Evolutionary conservation across 2,329 filamentous ascomycete genomes (phyloP).

Genomic region (Colletotrichum coccodes): DNA sequence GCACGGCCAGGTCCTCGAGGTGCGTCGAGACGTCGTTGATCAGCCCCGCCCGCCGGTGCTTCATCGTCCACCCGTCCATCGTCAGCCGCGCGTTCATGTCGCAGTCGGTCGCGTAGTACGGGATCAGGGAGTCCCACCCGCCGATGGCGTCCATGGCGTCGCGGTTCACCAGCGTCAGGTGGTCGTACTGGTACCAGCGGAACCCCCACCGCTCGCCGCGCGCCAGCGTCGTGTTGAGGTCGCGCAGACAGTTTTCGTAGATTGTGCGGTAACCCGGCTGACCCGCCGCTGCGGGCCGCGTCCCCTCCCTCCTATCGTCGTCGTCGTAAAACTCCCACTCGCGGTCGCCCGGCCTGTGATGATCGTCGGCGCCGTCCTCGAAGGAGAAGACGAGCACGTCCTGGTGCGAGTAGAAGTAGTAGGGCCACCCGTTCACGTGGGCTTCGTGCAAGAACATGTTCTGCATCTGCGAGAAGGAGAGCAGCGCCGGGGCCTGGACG

Average conservation of each 20-base stretch:
- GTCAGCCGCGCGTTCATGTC: constrained; percentile 61
- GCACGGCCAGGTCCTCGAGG: constrained; percentile 55
- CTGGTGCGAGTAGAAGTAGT: constrained; percentile 69
- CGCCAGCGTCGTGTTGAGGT: constrained; percentile 43
- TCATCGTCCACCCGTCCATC: constrained; percentile 56
- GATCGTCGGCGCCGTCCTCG: constrained; percentile 42
- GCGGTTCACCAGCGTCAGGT: constrained; percentile 66
- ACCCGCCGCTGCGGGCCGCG: constrained; percentile 39
- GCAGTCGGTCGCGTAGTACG: constrained; percentile 68
- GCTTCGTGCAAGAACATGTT: constrained; percentile 62
- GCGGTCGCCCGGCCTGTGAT: constrained; percentile 31
- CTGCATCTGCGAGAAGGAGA: constrained; percentile 65
- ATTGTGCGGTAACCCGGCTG: constrained; percentile 51
- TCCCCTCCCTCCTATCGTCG: constrained; percentile 18
- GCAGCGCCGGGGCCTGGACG: constrained; percentile 59
- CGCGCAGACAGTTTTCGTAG: constrained; percentile 51
- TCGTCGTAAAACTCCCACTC: constrained; percentile 34
- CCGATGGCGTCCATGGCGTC: constrained; percentile 60
- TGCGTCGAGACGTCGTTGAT: constrained; percentile 57
- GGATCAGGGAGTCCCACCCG: constrained; percentile 67
- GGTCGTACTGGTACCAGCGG: constrained; percentile 69
- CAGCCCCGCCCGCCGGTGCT: constrained; percentile 50
- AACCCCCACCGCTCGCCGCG: constrained; percentile 56
- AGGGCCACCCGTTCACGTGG: constrained; percentile 53
- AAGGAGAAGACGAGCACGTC: constrained; percentile 57